Conservation (phyloP, 495 filamentous ascomycete genomes). For the Sporormia fimetaria region DNA sequence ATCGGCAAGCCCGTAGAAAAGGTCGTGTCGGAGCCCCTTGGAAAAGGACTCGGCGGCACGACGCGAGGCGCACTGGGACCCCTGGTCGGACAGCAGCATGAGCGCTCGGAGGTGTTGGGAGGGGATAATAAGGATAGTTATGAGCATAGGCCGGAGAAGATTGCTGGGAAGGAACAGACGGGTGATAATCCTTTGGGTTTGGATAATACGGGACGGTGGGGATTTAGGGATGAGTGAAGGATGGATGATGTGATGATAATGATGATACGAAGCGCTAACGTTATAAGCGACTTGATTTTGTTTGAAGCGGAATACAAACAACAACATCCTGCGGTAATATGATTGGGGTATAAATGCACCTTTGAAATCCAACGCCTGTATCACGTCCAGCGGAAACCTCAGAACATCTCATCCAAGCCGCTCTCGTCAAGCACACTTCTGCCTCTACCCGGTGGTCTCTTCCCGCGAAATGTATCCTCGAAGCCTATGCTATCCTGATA, state of each 20-base stretch:
- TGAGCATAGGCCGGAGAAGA: slow-evolving; percentile 24
- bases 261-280: neutral
- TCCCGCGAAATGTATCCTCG: slow-evolving; percentile 28
- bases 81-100: slow-evolving; percentile 20
- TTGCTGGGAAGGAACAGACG: slow-evolving; percentile 27
- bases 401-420: slow-evolving; percentile 26
- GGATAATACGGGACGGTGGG: slow-evolving; percentile 27
- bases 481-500: slow-evolving; percentile 12
- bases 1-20: slow-evolving; percentile 20
- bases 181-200: slow-evolving; percentile 29
- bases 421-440: slow-evolving; percentile 19
- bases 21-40: slow-evolving; percentile 19
- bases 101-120: slow-evolving; percentile 23
- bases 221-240: slow-evolving; percentile 25
- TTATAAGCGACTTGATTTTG: neutral
- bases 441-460: slow-evolving; percentile 3
- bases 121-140: slow-evolving; percentile 29
- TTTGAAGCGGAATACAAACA: neutral
- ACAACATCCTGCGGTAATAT: neutral
- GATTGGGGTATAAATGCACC: neutral
- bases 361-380: neutral
- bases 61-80: slow-evolving; percentile 25
- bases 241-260: neutral
- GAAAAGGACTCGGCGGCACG: slow-evolving; percentile 21
- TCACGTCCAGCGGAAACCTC: neutral